Evolutionary conservation across 2,329 filamentous ascomycete species (phyloP), one percentile per base, ranked within the genome.

Genomic region (Ophiosphaerella korrae): DNA sequence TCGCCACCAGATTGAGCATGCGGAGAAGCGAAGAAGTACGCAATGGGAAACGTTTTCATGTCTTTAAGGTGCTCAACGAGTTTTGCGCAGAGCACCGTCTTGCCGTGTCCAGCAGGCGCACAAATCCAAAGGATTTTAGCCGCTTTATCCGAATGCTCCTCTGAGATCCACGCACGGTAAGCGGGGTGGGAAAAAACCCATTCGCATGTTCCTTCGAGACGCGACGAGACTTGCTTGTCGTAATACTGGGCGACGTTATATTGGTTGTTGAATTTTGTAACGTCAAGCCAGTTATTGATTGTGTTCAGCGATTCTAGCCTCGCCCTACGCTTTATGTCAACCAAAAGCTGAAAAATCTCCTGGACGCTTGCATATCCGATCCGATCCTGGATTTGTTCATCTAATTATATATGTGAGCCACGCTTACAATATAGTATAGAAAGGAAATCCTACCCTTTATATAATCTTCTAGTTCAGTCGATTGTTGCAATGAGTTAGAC

Each of bases 21-120:
- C n/a, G 45, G 48, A 39, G 70, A 71, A n/a, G 73, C 65, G 36
- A 76, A 76, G 52, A 71, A 75, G 36, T 71, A 57, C 0, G 59
- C 62, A 0, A 70, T 31, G 0, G 61, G 58, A 12, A 33, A 46
- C 0, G 38, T 38, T 0, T 49, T 5, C 0, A 48, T 32, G 0
- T 13, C 39, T 0, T 43, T 39, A 0, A 75, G 12, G 29, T 69
- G 33, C 9, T 74, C 38, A 0, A 71, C 45, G 0, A 76, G 31
- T 7, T 49, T 58, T 1, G 73, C 62, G 44, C 68, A 68, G 0
- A 74, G 50, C 1, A 74, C 36, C 0, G 72, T 75, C 48, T 75
- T 75, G 1, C 71, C 72, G 13, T 68, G 73, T 0, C 72, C 67
- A 23, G 66, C 48, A 21, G 58, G 61, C 1, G 69, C 70, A 33